Percentiles rank a stretch among this genome's conserved stretches.
Evolutionary conservation across 1,139 yeast species (phyloP).

Genomic region (Wickerhamiella infanticola): DNA sequence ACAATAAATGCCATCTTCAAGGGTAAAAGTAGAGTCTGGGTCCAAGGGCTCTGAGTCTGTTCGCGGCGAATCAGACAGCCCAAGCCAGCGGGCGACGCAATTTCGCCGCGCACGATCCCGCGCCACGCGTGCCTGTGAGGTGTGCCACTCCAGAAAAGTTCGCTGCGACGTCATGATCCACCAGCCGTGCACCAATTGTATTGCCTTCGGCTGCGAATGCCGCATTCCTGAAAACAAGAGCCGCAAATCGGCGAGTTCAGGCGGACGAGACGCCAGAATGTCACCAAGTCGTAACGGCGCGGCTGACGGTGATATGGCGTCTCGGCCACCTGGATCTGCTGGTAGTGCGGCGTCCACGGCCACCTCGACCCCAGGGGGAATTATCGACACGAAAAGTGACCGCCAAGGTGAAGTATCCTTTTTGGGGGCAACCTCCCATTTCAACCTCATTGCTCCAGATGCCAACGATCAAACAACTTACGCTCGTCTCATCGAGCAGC

Average conservation of each 20-base stretch:
- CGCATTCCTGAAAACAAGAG: constrained; percentile 36
- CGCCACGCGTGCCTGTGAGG: constrained; percentile 16
- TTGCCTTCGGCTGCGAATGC: constrained; percentile 65
- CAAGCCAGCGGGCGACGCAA: not conserved
- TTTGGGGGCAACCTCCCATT: constrained; percentile 7
- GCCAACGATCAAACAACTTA: constrained; percentile 20
- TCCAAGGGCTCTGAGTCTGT: too few species aligned
- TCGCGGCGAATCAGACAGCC: too few species aligned
- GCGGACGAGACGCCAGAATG: not conserved
- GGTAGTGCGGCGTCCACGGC: not conserved
- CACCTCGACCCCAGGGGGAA: not conserved
- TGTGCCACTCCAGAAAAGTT: constrained; percentile 56
- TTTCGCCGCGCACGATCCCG: constrained; percentile 15
- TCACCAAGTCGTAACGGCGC: not conserved
- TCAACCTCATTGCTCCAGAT: constrained; percentile 5
- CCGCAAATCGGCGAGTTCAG: constrained; percentile 10
- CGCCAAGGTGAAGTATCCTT: constrained; percentile 5
- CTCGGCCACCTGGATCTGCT: not conserved
- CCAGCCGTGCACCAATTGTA: constrained; percentile 64
- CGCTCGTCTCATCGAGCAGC: constrained; percentile 18
- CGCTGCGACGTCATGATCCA: constrained; percentile 56
- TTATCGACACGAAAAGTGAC: constrained; percentile 4
- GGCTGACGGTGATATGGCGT: too few species aligned
- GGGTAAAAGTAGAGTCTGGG: too few species aligned
- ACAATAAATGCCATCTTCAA: too few species aligned